These are phyloP conservation scores for Yamadazyma sp. DNA, from an alignment of 805 yeast genomes.

Conservation along the genomic window DNA sequence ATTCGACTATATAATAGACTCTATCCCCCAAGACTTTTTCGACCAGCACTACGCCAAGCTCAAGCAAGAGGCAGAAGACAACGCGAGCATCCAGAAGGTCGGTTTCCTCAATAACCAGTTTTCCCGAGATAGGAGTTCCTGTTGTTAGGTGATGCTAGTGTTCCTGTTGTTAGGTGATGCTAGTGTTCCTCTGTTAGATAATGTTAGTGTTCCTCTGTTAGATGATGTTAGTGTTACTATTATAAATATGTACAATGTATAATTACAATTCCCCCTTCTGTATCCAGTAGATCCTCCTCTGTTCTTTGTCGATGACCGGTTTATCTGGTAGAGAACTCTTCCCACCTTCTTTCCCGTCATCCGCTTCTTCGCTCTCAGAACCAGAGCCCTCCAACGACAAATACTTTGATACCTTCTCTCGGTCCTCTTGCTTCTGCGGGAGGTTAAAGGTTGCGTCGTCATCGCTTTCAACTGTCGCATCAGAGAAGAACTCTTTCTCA, in stretches of 20 bases:
- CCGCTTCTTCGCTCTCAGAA: constrained; percentile 12
- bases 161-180: not conserved
- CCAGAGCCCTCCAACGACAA: constrained; percentile 6
- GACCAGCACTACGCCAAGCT: constrained; percentile 15
- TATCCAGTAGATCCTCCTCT: constrained; percentile 40
- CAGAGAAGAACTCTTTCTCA: constrained; percentile 22
- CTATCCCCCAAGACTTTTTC: constrained; percentile 32
- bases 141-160: constrained; percentile 10
- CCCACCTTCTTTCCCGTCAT: constrained; percentile 13
- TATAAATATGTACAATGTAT: constrained; percentile 9
- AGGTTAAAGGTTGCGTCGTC: constrained; percentile 5
- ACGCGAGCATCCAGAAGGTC: constrained; percentile 7
- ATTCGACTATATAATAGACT: constrained; percentile 32
- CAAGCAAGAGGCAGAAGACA: constrained; percentile 9
- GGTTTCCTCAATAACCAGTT: constrained; percentile 14
- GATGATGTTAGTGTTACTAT: too few relatives aligned
- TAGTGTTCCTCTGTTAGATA: too few relatives aligned
- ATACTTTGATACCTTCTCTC: constrained; percentile 8
- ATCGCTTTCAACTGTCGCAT: constrained; percentile 9
- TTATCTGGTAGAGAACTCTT: constrained; percentile 11
- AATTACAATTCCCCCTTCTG: constrained; percentile 31
- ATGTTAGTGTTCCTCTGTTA: too few relatives aligned
- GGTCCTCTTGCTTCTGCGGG: not conserved
- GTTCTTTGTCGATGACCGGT: constrained; percentile 30
- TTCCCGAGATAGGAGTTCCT: too few relatives aligned